phyloP scores from a whole-genome alignment of 2,329 filamentous ascomycete species.

The Fusarium algeriense region DNA sequence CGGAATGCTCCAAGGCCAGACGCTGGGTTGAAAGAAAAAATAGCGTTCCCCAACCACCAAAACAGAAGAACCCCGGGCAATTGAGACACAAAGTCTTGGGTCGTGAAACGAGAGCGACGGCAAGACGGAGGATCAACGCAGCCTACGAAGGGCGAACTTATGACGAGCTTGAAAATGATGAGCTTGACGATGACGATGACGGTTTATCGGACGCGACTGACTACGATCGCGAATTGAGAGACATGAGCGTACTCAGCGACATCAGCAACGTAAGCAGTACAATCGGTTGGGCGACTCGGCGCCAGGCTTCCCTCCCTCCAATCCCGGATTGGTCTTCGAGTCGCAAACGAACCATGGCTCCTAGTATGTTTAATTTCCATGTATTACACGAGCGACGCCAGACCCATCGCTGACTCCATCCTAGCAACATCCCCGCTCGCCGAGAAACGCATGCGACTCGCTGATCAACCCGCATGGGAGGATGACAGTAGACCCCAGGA shows the following conservation, averaged over 20 bases:
- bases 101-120: background rate
- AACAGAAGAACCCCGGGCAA: background rate
- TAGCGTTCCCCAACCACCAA: background rate
- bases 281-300: background rate
- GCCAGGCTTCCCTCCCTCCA: background rate
- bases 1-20: background rate
- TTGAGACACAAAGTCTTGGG: too few relatives aligned
- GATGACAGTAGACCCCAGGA: background rate
- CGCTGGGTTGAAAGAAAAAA: background rate
- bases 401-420: background rate
- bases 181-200: background rate
- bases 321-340: background rate
- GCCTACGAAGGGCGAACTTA: background rate
- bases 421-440: background rate
- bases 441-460: background rate
- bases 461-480: background rate
- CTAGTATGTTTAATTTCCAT: background rate
- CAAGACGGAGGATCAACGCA: background rate
- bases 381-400: too few relatives aligned
- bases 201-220: too few relatives aligned
- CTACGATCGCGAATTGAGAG: background rate
- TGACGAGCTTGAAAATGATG: too few relatives aligned
- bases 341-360: background rate
- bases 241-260: background rate
- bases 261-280: slow-evolving; percentile 3